Evolutionary conservation across 1,139 yeast species (phyloP).

Genomic region (Candida sp.): DNA sequence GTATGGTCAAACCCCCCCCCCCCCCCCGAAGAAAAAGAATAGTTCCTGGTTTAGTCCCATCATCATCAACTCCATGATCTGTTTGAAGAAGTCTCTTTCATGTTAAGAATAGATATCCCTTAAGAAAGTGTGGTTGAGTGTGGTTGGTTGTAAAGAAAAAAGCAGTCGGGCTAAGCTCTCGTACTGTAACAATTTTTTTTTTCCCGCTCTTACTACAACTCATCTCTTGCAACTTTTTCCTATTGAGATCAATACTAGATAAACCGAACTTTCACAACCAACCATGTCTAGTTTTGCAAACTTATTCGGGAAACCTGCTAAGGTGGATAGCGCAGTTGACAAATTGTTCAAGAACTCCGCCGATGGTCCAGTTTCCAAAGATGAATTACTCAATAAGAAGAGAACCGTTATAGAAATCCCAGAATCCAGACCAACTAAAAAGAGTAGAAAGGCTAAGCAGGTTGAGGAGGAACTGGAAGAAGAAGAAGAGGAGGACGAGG

Average conservation of each 20-base stretch:
- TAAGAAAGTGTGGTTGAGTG: too few relatives aligned
- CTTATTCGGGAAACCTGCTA: conserved; percentile 34
- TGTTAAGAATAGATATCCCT: too few relatives aligned
- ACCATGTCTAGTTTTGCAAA: conserved; percentile 38
- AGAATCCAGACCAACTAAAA: conserved; percentile 9
- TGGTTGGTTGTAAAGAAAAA: too few relatives aligned
- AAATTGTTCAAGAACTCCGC: conserved; percentile 42
- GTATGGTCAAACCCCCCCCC: too few relatives aligned
- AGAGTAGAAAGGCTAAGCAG: conserved; percentile 12
- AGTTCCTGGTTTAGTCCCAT: too few relatives aligned
- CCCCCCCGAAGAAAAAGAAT: too few relatives aligned
- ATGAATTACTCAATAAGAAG: conserved; percentile 21
- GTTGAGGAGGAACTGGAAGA: conserved; percentile 12
- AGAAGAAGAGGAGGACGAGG: conserved; percentile 16
- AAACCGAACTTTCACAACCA: neutral
- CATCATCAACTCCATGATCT: too few relatives aligned
- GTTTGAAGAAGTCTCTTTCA: too few relatives aligned
- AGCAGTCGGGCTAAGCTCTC: neutral
- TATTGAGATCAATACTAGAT: neutral
- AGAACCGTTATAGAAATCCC: conserved; percentile 30
- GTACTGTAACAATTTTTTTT: neutral
- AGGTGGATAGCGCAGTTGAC: conserved; percentile 39
- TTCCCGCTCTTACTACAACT: neutral
- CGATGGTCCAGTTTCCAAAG: conserved; percentile 39
- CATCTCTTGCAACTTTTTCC: conserved; percentile 4